Percentiles rank a stretch among this genome's conserved stretches.
These are phyloP conservation scores for Lactuca sativa DNA, from an alignment of 129 eudicot genomes.

Conservation along the genomic window DNA sequence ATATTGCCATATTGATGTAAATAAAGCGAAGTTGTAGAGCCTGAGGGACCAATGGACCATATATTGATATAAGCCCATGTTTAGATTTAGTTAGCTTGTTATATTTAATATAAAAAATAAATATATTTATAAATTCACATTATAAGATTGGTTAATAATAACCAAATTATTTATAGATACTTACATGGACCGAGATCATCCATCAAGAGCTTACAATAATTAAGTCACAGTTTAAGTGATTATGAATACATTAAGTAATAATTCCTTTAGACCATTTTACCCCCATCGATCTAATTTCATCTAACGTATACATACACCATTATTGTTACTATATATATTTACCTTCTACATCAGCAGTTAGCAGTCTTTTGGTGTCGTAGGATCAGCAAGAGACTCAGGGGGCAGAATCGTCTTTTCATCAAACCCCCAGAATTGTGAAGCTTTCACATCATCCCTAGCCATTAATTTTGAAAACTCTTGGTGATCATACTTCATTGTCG, in stretches of 20 bases:
- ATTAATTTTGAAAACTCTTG: conserved; percentile 61
- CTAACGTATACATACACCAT: not conserved
- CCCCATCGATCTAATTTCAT: not conserved
- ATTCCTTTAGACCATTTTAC: not conserved
- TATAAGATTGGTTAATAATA: too few species aligned
- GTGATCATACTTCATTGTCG: conserved; percentile 52
- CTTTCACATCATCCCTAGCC: conserved; percentile 59
- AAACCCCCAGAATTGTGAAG: conserved; percentile 51
- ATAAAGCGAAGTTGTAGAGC: too few species aligned
- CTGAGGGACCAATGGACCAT: too few species aligned
- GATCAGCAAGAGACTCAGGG: conserved; percentile 35
- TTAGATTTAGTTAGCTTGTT: too few species aligned
- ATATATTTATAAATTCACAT: too few species aligned
- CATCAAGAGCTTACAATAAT: too few species aligned
- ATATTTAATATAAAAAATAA: too few species aligned
- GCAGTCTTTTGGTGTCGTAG: conserved; percentile 18
- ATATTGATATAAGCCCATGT: too few species aligned
- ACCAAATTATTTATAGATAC: too few species aligned
- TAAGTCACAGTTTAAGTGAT: not conserved
- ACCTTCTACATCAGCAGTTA: conserved; percentile 4
- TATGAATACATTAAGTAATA: too few species aligned
- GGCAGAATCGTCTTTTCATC: conserved; percentile 42
- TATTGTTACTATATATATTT: not conserved
- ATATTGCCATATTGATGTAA: not conserved
- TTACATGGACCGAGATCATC: too few species aligned